phyloP scores from a whole-genome alignment of 1,284 basidiomycete genomes.

The Ganoderma resinaceum region DNA sequence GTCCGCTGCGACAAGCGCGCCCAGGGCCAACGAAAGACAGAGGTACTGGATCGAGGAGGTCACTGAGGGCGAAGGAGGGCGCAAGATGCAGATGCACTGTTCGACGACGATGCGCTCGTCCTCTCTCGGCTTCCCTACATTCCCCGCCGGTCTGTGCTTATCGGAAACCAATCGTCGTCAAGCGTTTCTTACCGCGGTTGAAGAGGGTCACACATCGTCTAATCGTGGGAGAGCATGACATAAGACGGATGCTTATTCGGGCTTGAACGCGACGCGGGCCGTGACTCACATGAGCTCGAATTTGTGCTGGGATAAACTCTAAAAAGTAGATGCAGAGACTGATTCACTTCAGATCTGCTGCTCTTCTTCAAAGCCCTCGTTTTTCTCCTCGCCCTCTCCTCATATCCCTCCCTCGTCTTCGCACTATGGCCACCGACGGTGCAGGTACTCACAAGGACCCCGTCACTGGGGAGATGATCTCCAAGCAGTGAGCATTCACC shows the following conservation, averaged over 20 bases:
- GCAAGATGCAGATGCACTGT: background rate
- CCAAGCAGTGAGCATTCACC: constrained; percentile 77
- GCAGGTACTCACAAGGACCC: constrained; percentile 79
- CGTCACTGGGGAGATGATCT: constrained; percentile 93
- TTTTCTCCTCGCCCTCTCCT: constrained; percentile 17
- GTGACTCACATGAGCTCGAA: constrained; percentile 27
- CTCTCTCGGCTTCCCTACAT: background rate
- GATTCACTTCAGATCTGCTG: constrained; percentile 36
- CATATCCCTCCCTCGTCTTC: constrained; percentile 17
- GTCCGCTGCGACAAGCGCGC: background rate
- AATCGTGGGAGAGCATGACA: constrained; percentile 23
- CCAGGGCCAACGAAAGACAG: background rate
- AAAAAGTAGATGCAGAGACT: constrained; percentile 42
- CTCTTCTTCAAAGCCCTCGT: constrained; percentile 13
- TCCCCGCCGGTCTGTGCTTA: background rate
- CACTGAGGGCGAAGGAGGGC: constrained; percentile 8
- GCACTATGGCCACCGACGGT: constrained; percentile 61
- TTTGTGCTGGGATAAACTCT: constrained; percentile 20
- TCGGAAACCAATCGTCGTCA: constrained; percentile 13
- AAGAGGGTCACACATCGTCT: constrained; percentile 9
- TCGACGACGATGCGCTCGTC: background rate
- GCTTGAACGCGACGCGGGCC: constrained; percentile 10
- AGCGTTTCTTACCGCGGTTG: constrained; percentile 11
- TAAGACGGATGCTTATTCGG: background rate
- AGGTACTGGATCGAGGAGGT: background rate